Evolutionary conservation across 2,329 filamentous ascomycete species (phyloP), one percentile per base, ranked within the genome.

Genomic region (Waltergamsia citrina): DNA sequence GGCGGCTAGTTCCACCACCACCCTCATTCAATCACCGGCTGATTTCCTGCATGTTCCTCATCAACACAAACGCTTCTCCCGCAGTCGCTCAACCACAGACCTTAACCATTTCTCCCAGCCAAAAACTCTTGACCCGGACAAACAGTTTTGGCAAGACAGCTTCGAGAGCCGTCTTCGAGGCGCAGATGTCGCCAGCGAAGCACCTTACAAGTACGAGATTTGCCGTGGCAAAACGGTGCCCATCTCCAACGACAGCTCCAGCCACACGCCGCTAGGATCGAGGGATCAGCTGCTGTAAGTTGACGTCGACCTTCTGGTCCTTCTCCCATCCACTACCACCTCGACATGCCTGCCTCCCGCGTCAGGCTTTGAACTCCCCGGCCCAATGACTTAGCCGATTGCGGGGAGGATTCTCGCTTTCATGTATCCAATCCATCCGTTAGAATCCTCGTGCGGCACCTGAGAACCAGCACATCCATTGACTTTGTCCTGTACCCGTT

Each of bases 211-310:
- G 7, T 35, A 35, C 23, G 33, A 35, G 25, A 33, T 38, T 8
- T 20, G 33, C 9, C 33, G 30, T 21, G 37, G 33, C 20, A 38
- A 36, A 33, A 29, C 37, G 18, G 37, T 38, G 11, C 37, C 37
- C 21, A 34, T 29, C 12, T 16, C 29, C 9, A 29, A 28, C 11
- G 32, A 31, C 31, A 34, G 33, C 12, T 16, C 29, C 9, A 29
- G 32, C 11, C 27, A 31, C 31, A 22, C 23, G 15, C 31, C 20
- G 16, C 22, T 27, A 4, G 31, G 19, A 8, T 25, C 21, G 12
- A 20, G 27, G 15, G 33, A 29, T 7, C 16, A 35, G 21, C 17
- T n/a, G n/a, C n/a, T 35, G 33, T 35, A 29, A 21, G 33, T 28
- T n/a, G n/a, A n/a, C n/a, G n/a, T n/a, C n/a, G n/a, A n/a, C n/a